Percentiles rank a stretch among this genome's conserved stretches.
phyloP scores from a whole-genome alignment of 768 basidiomycete genomes.

The Kwoniella sp. region DNA sequence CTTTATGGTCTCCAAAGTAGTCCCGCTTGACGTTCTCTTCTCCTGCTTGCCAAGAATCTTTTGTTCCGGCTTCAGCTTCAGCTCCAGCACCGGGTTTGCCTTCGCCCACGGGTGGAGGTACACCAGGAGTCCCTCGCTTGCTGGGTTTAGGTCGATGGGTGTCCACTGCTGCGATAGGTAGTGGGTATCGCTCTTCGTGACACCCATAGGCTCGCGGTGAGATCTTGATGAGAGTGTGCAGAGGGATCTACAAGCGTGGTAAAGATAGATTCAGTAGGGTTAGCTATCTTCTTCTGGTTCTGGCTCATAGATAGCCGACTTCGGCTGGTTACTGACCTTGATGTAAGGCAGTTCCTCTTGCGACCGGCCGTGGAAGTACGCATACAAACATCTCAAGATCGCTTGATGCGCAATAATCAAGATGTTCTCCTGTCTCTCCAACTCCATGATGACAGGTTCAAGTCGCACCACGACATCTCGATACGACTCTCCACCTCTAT shows the following conservation, averaged over 20 bases:
- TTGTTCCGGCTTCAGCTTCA: not conserved
- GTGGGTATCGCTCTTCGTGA: constrained; percentile 89
- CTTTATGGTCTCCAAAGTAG: constrained; percentile 41
- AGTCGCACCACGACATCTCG: constrained; percentile 92
- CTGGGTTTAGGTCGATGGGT: constrained; percentile 71
- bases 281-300: too few species aligned
- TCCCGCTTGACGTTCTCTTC: constrained; percentile 29
- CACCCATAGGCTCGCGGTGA: constrained; percentile 98
- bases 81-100: not conserved
- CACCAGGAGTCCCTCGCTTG: constrained; percentile 7
- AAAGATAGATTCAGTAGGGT: not conserved
- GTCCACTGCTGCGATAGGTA: constrained; percentile 91
- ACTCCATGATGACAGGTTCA: constrained; percentile 98
- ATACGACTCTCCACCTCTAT: constrained; percentile 93
- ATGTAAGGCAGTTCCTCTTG: constrained; percentile 96
- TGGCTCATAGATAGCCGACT: too few species aligned
- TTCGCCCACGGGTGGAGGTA: not conserved
- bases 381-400: constrained; percentile 65
- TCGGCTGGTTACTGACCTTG: constrained; percentile 64
- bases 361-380: constrained; percentile 82
- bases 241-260: constrained; percentile 31
- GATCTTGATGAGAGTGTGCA: constrained; percentile 97
- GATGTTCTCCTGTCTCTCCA: constrained; percentile 96
- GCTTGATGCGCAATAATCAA: constrained; percentile 93
- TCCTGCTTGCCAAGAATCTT: not conserved